Conservation (phyloP, 176 grass and related monocot species). For the Lolium rigidum region DNA sequence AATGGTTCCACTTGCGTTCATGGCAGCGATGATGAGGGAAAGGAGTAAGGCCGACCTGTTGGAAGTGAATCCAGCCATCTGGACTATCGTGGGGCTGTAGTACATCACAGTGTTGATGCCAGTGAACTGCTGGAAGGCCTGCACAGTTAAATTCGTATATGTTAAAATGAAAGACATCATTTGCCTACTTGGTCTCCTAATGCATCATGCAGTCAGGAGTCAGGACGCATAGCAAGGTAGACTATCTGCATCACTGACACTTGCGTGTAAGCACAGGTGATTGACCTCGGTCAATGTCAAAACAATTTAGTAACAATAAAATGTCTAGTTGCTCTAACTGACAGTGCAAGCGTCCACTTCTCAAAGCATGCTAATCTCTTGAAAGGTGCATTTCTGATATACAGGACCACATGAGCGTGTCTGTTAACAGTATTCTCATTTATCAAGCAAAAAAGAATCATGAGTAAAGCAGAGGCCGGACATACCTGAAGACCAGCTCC, state of each 20-base stretch:
- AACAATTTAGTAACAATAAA: constrained; percentile 7
- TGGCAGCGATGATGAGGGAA: constrained; percentile 66
- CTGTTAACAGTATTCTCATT: background rate
- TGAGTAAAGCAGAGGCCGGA: background rate
- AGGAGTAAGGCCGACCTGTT: constrained; percentile 87
- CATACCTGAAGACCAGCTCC: constrained; percentile 97
- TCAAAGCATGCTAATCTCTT: background rate
- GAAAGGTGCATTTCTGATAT: background rate
- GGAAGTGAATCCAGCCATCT: constrained; percentile 94
- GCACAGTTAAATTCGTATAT: constrained; percentile 10
- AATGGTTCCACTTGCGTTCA: constrained; percentile 82
- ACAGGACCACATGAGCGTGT: background rate
- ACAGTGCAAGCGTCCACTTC: background rate
- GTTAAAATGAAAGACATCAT: background rate
- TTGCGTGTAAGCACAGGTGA: background rate
- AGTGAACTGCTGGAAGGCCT: constrained; percentile 98
- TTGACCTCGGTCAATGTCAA: background rate
- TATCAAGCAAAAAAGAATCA: background rate
- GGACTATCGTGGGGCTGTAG: constrained; percentile 90
- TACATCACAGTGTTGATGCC: constrained; percentile 99
- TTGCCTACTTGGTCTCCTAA: background rate
- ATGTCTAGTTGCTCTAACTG: background rate
- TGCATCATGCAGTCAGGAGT: background rate
- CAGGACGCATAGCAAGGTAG: background rate
- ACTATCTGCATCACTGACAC: background rate